phyloP scores from a whole-genome alignment of 495 filamentous ascomycete species.

The Penicillium atrosanguineum region DNA sequence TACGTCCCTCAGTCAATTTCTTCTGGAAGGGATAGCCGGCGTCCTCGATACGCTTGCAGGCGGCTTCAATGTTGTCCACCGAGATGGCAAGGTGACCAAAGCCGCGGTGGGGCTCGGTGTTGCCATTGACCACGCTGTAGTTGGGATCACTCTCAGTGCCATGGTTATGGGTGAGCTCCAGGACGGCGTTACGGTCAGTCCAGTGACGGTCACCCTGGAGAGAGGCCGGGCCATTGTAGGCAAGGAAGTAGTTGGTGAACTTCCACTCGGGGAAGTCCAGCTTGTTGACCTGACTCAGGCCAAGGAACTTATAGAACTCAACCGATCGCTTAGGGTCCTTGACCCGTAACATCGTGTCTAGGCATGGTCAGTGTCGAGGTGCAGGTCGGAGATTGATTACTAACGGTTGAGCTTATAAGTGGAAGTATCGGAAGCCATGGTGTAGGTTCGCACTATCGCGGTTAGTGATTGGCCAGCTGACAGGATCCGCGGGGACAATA shows the following conservation, averaged over 20 bases:
- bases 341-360: slow-evolving; percentile 75
- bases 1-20: slow-evolving; percentile 81
- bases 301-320: slow-evolving; percentile 93
- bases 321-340: slow-evolving; percentile 90
- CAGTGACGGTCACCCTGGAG: slow-evolving; percentile 71
- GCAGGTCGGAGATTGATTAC: slow-evolving; percentile 18
- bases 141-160: slow-evolving; percentile 84
- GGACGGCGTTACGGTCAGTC: slow-evolving; percentile 81
- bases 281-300: slow-evolving; percentile 78
- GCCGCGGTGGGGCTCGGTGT: slow-evolving; percentile 78
- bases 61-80: slow-evolving; percentile 87
- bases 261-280: slow-evolving; percentile 73
- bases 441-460: slow-evolving; percentile 36
- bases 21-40: slow-evolving; percentile 94
- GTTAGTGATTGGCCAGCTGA: slow-evolving; percentile 13
- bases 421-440: slow-evolving; percentile 71
- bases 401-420: slow-evolving; percentile 88
- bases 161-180: slow-evolving; percentile 97
- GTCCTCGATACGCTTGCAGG: slow-evolving; percentile 83
- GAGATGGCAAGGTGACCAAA: slow-evolving; percentile 89
- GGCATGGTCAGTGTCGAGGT: slow-evolving; percentile 7
- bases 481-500: background rate
- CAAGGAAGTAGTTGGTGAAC: slow-evolving; percentile 69
- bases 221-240: slow-evolving; percentile 67
- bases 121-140: slow-evolving; percentile 85